phyloP scores from a whole-genome alignment of 2,329 filamentous ascomycete genomes.

The Fonsecaea multimorphosa region DNA sequence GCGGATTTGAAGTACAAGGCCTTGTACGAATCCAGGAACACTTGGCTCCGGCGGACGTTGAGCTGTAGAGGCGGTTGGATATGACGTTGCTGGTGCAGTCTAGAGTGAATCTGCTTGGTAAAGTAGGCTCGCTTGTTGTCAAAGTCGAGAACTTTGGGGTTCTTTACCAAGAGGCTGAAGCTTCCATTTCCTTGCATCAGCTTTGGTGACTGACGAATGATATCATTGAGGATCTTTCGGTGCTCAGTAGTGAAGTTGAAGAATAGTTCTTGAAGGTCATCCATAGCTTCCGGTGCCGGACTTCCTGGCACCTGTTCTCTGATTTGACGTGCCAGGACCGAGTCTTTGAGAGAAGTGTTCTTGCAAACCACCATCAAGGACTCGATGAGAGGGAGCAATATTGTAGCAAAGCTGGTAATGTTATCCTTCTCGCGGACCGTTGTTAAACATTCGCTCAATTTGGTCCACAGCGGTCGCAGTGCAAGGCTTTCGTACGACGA shows the following conservation, averaged over 20 bases:
- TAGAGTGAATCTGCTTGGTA: constrained; percentile 85
- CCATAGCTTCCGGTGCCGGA: constrained; percentile 62
- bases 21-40: constrained; percentile 98
- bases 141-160: constrained; percentile 97
- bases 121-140: constrained; percentile 99
- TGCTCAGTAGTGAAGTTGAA: constrained; percentile 98
- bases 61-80: constrained; percentile 81
- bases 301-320: constrained; percentile 77
- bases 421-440: constrained; percentile 90
- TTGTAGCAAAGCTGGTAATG: constrained; percentile 96
- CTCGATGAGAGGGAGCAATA: constrained; percentile 91
- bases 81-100: constrained; percentile 72
- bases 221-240: constrained; percentile 95
- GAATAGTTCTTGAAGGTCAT: constrained; percentile 81
- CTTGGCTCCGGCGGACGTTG: constrained; percentile 87
- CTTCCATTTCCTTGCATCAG: constrained; percentile 87
- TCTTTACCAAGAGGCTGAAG: constrained; percentile 94
- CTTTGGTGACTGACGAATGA: constrained; percentile 95
- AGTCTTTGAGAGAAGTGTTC: constrained; percentile 83
- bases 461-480: constrained; percentile 89
- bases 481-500: constrained; percentile 89
- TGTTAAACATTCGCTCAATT: constrained; percentile 84
- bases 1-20: constrained; percentile 96
- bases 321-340: constrained; percentile 56
- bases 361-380: constrained; percentile 99